phyloP scores from a whole-genome alignment of 495 filamentous ascomycete genomes.

The Tuber aestivum region DNA sequence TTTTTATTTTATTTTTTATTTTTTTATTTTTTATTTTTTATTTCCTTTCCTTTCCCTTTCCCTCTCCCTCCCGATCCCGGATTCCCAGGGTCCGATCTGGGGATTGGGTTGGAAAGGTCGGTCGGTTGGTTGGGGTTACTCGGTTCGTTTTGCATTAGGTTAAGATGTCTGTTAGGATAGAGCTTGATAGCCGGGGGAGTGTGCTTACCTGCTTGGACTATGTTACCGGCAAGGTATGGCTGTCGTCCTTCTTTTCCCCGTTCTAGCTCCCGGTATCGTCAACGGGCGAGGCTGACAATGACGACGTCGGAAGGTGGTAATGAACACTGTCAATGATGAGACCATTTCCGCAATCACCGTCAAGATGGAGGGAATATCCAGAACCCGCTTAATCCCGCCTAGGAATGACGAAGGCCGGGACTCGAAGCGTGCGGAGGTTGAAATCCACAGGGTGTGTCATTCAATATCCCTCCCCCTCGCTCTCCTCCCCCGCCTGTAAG shows the following conservation, averaged over 20 bases:
- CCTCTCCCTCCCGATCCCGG: background rate
- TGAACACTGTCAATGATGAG: constrained; percentile 59
- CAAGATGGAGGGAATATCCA: constrained; percentile 75
- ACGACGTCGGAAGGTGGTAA: constrained; percentile 49
- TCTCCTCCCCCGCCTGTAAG: background rate
- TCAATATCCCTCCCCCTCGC: background rate
- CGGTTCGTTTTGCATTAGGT: background rate
- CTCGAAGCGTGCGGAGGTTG: constrained; percentile 55
- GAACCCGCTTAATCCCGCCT: constrained; percentile 32
- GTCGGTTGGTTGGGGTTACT: background rate
- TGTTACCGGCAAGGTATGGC: constrained; percentile 53
- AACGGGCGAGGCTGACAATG: constrained; percentile 6
- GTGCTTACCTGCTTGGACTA: constrained; percentile 88
- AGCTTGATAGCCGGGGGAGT: constrained; percentile 64
- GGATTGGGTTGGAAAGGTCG: background rate
- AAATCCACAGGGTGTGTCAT: constrained; percentile 67
- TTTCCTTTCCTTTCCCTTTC: background rate
- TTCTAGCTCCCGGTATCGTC: constrained; percentile 2
- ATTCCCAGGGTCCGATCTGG: background rate
- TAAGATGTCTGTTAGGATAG: constrained; percentile 69
- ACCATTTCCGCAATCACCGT: constrained; percentile 73
- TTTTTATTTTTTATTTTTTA: too few relatives aligned
- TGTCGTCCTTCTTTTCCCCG: background rate
- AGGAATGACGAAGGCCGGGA: constrained; percentile 46
- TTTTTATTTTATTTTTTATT: too few relatives aligned